These are phyloP conservation scores for Spiraea crenata DNA, from an alignment of 331 rosid genomes.

Conservation along the genomic window DNA sequence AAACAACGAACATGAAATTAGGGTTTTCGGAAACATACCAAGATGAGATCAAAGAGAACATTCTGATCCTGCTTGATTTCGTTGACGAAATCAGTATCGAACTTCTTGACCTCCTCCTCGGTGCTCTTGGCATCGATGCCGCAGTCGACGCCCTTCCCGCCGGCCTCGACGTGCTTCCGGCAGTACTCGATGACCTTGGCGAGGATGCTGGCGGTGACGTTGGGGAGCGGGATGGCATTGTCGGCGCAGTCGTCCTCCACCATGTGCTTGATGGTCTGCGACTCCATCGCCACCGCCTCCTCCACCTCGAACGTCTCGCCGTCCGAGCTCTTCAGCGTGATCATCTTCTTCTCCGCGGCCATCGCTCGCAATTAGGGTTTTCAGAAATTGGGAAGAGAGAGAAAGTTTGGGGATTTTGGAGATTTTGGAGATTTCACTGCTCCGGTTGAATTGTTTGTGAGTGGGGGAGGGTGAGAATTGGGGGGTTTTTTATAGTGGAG, in stretches of 20 bases:
- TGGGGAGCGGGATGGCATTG: slow-evolving; percentile 21
- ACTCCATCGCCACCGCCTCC: slow-evolving; percentile 22
- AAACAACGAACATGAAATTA: background rate
- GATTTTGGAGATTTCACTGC: background rate
- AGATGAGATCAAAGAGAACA: slow-evolving; percentile 18
- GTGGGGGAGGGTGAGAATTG: background rate
- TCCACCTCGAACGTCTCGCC: slow-evolving; percentile 27
- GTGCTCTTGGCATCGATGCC: slow-evolving; percentile 10
- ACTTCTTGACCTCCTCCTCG: slow-evolving; percentile 12
- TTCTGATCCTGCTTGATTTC: slow-evolving; percentile 21
- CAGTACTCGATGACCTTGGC: slow-evolving; percentile 33
- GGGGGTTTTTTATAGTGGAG: background rate
- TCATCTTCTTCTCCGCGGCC: slow-evolving; percentile 27
- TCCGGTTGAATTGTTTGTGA: background rate
- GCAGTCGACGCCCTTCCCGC: background rate
- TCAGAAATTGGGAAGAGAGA: background rate
- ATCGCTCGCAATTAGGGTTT: background rate
- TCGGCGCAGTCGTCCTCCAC: slow-evolving; percentile 29
- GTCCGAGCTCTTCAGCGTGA: slow-evolving; percentile 25
- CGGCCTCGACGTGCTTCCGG: slow-evolving; percentile 31
- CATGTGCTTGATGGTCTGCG: slow-evolving; percentile 32
- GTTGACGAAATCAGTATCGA: slow-evolving; percentile 26
- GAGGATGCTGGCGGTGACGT: slow-evolving; percentile 20
- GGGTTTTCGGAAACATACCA: slow-evolving; percentile 23
- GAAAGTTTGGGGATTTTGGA: too few relatives aligned